A percentile compares a stretch with the other conserved stretches of the same genome.
These are phyloP conservation scores for Ophiostoma piceae DNA, from an alignment of 2,329 filamentous ascomycete species.

Conservation along the genomic window DNA sequence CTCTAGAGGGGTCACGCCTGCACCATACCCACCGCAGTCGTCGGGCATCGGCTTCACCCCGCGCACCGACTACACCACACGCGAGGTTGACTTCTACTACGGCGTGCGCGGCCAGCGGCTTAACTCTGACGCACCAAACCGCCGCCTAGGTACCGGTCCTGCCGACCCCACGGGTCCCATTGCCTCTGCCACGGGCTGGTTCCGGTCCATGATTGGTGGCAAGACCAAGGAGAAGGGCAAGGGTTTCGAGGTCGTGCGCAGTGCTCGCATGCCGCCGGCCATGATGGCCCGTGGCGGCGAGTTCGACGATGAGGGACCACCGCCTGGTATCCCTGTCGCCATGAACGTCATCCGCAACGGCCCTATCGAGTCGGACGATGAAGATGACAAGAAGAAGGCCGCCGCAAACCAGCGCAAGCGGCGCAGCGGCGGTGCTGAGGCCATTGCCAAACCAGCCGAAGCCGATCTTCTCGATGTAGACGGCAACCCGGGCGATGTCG, in stretches of 20 bases:
- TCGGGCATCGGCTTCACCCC: constrained; percentile 46
- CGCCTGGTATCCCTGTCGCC: constrained; percentile 60
- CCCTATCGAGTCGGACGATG: constrained; percentile 60
- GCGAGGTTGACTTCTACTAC: constrained; percentile 97
- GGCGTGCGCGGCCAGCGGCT: constrained; percentile 83
- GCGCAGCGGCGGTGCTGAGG: neutral
- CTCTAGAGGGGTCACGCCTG: constrained; percentile 43
- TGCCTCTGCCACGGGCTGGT: constrained; percentile 83
- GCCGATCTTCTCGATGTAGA: constrained; percentile 43
- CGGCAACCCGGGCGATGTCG: constrained; percentile 37
- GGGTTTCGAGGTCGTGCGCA: constrained; percentile 93
- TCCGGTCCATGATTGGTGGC: constrained; percentile 70
- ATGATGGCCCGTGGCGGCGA: constrained; percentile 55
- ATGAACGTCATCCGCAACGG: constrained; percentile 55
- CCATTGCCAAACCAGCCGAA: constrained; percentile 31
- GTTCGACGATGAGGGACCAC: constrained; percentile 61
- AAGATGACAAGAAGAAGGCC: constrained; percentile 44
- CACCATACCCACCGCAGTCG: constrained; percentile 34
- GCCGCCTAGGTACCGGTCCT: constrained; percentile 86
- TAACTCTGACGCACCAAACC: constrained; percentile 71
- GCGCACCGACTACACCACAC: constrained; percentile 80
- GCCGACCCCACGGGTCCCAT: constrained; percentile 91
- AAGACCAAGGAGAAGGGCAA: constrained; percentile 94
- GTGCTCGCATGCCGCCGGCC: constrained; percentile 75
- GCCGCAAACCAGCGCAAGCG: constrained; percentile 26